These are phyloP conservation scores for Globisporangium echinulatum DNA, from an alignment of 352 stramenopile genomes.

Conservation along the genomic window DNA sequence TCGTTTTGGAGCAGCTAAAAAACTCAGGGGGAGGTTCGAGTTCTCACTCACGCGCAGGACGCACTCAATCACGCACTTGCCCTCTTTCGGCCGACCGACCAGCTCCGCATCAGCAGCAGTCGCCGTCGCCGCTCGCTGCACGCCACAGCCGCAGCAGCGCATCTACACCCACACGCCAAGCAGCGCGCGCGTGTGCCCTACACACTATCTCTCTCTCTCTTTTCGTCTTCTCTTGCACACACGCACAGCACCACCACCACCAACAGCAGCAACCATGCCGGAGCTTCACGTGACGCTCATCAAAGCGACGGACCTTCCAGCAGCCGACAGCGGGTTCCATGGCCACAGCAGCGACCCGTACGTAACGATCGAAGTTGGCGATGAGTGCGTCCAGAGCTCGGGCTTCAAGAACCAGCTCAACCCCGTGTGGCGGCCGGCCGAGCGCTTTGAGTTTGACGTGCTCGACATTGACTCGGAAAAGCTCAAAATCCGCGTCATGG, in stretches of 20 bases:
- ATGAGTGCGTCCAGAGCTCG: slow-evolving; percentile 42
- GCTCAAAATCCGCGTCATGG: slow-evolving; percentile 50
- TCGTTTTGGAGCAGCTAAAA: no score
- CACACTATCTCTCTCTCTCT: no score
- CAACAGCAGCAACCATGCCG: slow-evolving; percentile 27
- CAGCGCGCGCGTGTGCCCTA: no score
- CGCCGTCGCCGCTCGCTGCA: not conserved
- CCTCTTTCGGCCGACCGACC: slow-evolving; percentile 14
- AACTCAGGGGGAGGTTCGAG: slow-evolving; percentile 1
- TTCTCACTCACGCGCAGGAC: not conserved
- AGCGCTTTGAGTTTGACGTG: slow-evolving; percentile 71
- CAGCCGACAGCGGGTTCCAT: slow-evolving; percentile 46
- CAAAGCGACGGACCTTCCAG: slow-evolving; percentile 53
- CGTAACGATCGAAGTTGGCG: slow-evolving; percentile 50
- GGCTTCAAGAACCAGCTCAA: slow-evolving; percentile 43
- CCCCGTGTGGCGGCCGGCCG: slow-evolving; percentile 63
- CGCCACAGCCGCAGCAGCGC: not conserved
- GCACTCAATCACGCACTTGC: not conserved
- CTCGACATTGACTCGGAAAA: slow-evolving; percentile 31
- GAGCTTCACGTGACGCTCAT: slow-evolving; percentile 63
- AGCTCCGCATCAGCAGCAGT: not conserved
- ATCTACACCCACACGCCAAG: not conserved
- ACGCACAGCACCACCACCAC: not conserved
- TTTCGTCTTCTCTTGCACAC: not conserved
- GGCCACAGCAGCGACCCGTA: slow-evolving; percentile 68